A percentile compares a stretch with the other conserved stretches of the same genome.
phyloP scores from a whole-genome alignment of 2,329 filamentous ascomycete genomes.

The Metarhizium robertsii region DNA sequence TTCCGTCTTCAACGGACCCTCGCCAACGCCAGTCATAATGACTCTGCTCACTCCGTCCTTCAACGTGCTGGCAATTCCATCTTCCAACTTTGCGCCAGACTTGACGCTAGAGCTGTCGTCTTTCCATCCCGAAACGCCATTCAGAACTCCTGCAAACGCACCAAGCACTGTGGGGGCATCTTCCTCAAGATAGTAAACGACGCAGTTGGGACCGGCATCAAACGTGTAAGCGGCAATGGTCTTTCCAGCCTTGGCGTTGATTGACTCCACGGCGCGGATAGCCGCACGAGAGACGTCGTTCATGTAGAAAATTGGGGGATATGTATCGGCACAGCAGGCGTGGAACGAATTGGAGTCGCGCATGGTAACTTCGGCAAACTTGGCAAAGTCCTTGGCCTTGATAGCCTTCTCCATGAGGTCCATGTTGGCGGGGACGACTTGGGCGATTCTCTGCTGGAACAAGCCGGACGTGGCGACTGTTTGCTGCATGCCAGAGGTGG shows the following conservation, averaged over 20 bases:
- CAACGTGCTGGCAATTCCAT: conserved; percentile 54
- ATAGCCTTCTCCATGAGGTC: conserved; percentile 76
- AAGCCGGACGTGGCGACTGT: conserved; percentile 87
- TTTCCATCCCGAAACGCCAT: conserved; percentile 63
- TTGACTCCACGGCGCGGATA: conserved; percentile 77
- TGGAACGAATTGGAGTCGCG: conserved; percentile 96
- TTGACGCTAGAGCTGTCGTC: conserved; percentile 43
- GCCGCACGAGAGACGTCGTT: conserved; percentile 87
- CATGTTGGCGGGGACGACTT: conserved; percentile 79
- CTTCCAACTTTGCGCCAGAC: conserved; percentile 50
- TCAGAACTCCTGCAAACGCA: conserved; percentile 61
- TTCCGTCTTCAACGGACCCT: conserved; percentile 74
- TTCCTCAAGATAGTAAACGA: conserved; percentile 87
- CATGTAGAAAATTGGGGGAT: conserved; percentile 97
- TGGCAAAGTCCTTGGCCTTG: conserved; percentile 66
- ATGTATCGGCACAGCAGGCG: conserved; percentile 86
- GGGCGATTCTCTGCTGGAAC: conserved; percentile 65
- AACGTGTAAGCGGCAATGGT: conserved; percentile 91
- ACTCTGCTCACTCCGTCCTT: conserved; percentile 77
- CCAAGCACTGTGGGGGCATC: conserved; percentile 66
- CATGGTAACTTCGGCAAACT: conserved; percentile 89
- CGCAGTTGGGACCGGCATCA: conserved; percentile 92
- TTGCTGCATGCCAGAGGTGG: conserved; percentile 92
- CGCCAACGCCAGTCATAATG: conserved; percentile 85
- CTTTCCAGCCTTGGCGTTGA: conserved; percentile 73